Evolutionary conservation across 176 grass and related monocot species (phyloP), one percentile per base, ranked within the genome.

Genomic region (Eleusine indica): DNA sequence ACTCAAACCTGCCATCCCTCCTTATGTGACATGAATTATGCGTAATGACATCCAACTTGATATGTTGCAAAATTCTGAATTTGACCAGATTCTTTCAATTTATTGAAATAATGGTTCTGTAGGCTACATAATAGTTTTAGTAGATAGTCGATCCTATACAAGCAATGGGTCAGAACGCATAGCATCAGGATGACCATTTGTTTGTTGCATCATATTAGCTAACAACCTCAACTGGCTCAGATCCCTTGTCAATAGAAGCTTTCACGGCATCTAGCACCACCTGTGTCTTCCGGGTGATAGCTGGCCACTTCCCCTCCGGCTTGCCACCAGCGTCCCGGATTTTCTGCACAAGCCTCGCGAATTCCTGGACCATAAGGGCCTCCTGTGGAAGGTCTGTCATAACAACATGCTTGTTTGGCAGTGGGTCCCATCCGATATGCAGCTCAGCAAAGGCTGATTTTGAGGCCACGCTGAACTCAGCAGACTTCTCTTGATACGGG

Each of bases 261-360:
- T 94, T 97, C 40, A 97, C 88, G 5, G 81, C 94, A 79, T 97
- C 92, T 13, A 94, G 12, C 32, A 92, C 92, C 30, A 92, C 17
- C 84, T 94, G 94, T 0, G 92, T 97, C 83, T 97, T 97, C 60
- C 90, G 41, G 8, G 76, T 89, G 87, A 97, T 88, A 13, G 67
- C 71, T 5, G 84, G 86, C 95, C 95, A 97, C 83, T 89, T 94
- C 3, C 40, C 61, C 43, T 97, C 92, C 73, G 92, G 92, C 28
- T 87, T 92, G 58, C 41, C 65, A 16, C 79, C 84, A 29, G 68
- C 71, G n/a, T 97, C 92, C 10, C 83, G 79, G 74, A 97, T 91
- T 64, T 11, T 43, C 70, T 60, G 61, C 62, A 86, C 95, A 38
- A 94, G 82, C 71, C 88, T 94, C 0, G 86, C 46, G 41, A 97